Base-by-base conservation (phyloP, 805 yeast genomes). In the Candida arabinofermentans region DNA sequence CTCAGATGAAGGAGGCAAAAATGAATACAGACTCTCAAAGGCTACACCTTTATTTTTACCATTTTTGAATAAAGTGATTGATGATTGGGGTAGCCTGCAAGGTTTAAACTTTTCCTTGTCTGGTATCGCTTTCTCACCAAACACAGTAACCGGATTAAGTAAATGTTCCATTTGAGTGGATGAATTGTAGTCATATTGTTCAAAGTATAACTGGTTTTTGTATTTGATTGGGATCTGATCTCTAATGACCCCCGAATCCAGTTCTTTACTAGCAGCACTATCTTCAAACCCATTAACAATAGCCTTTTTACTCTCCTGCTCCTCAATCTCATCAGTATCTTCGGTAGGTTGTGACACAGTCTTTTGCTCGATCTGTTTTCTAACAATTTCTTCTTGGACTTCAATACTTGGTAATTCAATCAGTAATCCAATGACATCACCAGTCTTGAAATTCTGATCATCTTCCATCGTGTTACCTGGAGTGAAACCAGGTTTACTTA, bases 191-290 rank as follows among this genome's bases (percentile, higher is more conserved):
- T 93, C 97, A 44, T 79, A 82, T 53, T 83, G 87, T 59, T 93
- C 99, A 58, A 81, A 89, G 64, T 78, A 89, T 22, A 87, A 65
- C 36, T 82, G 81, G 43, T 76, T 81, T 55, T 83, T 86, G 64
- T 84, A 88, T 51, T 84, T 74, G 38, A 93, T 86, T 2, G 97
- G 96, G 39, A 86, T 82, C 54, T 91, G 88, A 54, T 89, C 97
- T 42, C 98, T 72, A 2, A 75, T 62, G 13, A 85, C 67, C 50
- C 83, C 82, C 1, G 40, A 34, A n/a, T 24, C 43, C 7, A 41
- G 14, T 46, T 48, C 44, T 27, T 36, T 36, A 36, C 18, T n/a
- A n/a, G n/a, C n/a, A n/a, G n/a, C n/a, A n/a, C n/a, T n/a, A n/a
- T n/a, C n/a, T n/a, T n/a, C n/a, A n/a, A n/a, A n/a, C n/a, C n/a